A percentile compares a stretch with the other conserved stretches of the same genome.
Conservation (phyloP, 305 asterid species). For the Solanum hybrid region DNA sequence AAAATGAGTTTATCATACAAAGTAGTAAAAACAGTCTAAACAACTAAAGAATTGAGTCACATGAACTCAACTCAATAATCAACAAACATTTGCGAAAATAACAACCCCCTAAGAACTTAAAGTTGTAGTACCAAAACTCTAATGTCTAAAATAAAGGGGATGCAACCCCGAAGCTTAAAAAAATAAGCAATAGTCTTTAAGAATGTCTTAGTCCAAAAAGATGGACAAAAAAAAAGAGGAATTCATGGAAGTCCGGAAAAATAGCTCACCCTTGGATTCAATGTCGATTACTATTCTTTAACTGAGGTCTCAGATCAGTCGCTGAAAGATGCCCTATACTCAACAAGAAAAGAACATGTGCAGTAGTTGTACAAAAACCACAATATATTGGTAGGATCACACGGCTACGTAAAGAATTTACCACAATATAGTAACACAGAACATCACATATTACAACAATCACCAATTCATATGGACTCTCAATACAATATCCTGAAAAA, state of each 20-base stretch:
- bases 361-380: background rate
- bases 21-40: background rate
- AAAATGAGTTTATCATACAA: background rate
- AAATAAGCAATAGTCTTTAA: background rate
- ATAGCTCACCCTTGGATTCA: background rate
- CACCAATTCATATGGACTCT: background rate
- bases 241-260: background rate
- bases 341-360: too few species aligned
- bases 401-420: background rate
- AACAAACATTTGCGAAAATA: too few species aligned
- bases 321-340: background rate
- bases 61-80: background rate
- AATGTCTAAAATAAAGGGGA: background rate
- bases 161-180: background rate
- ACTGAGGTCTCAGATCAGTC: background rate
- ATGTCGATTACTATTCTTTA: too few species aligned
- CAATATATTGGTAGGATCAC: background rate
- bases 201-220: background rate
- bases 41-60: background rate
- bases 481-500: too few species aligned
- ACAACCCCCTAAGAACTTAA: background rate
- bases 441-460: background rate
- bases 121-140: background rate
- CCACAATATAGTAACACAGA: background rate
- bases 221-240: background rate